Percentiles rank a stretch among this genome's conserved stretches.
These are phyloP conservation scores for Fistulinella cinereoalba DNA, from an alignment of 1,284 basidiomycete species.

Conservation along the genomic window DNA sequence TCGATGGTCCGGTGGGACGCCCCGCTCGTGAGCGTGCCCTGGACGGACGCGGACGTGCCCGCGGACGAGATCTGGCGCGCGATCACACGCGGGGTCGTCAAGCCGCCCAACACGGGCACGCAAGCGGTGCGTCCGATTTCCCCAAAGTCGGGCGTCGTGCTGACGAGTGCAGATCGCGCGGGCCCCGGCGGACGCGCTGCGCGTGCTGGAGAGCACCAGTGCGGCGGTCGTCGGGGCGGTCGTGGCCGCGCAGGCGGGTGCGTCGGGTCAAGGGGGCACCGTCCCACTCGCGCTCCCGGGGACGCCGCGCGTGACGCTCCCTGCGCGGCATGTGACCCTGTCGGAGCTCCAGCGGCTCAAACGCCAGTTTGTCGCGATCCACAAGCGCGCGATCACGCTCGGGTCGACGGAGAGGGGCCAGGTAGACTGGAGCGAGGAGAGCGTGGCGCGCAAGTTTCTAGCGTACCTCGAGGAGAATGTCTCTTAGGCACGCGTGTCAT, in stretches of 20 bases:
- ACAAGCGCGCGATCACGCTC: conserved; percentile 84
- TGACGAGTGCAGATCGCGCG: conserved; percentile 53
- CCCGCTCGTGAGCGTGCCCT: conserved; percentile 83
- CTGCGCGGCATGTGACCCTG: conserved; percentile 68
- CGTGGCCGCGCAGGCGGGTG: conserved; percentile 53
- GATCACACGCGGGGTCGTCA: conserved; percentile 74
- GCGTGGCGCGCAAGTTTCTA: conserved; percentile 73
- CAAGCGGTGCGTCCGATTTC: conserved; percentile 50
- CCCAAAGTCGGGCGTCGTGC: too few species aligned
- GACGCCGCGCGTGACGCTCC: conserved; percentile 46
- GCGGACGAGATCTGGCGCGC: conserved; percentile 78
- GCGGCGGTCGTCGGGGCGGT: conserved; percentile 66
- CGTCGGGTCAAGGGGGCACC: conserved; percentile 48
- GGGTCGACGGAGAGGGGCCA: conserved; percentile 77
- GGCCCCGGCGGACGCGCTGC: conserved; percentile 80
- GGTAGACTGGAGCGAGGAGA: conserved; percentile 75
- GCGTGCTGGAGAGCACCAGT: conserved; percentile 72
- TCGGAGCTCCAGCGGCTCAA: conserved; percentile 85
- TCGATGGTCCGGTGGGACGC: conserved; percentile 98
- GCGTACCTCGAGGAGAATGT: conserved; percentile 76
- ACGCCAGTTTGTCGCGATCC: conserved; percentile 82
- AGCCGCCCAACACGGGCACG: conserved; percentile 87
- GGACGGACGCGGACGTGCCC: conserved; percentile 71
- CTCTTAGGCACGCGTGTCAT: too few species aligned
- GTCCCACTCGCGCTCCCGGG: conserved; percentile 43